Conservation (phyloP, 768 basidiomycete genomes). For the Pleurotus giganteus region DNA sequence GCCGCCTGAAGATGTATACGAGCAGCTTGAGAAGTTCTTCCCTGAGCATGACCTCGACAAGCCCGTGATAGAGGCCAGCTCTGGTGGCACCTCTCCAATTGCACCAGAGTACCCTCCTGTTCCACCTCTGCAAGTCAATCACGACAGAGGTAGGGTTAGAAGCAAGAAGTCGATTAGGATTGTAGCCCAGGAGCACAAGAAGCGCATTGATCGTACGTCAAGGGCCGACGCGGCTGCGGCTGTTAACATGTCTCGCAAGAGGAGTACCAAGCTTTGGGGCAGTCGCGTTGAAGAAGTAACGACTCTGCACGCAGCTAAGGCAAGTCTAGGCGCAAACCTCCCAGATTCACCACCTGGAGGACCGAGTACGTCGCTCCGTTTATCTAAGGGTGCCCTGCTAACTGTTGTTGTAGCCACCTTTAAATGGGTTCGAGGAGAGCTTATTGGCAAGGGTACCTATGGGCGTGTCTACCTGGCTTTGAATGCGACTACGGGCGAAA, state of each 20-base stretch:
- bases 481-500: constrained; percentile 95
- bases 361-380: constrained; percentile 53
- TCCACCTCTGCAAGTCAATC: constrained; percentile 28
- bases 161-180: constrained; percentile 91
- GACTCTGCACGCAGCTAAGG: constrained; percentile 56
- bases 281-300: constrained; percentile 92
- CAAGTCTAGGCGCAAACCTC: constrained; percentile 34
- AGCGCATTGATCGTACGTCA: constrained; percentile 67
- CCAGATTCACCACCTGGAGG: constrained; percentile 65
- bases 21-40: constrained; percentile 92
- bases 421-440: constrained; percentile 97
- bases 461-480: constrained; percentile 95
- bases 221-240: constrained; percentile 50
- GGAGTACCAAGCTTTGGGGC: constrained; percentile 96
- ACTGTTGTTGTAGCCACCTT: constrained; percentile 65
- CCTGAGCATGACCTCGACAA: constrained; percentile 95
- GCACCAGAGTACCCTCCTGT: constrained; percentile 48
- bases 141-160: constrained; percentile 43
- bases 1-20: constrained; percentile 88
- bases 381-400: background rate
- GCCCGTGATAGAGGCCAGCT: constrained; percentile 86
- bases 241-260: constrained; percentile 54
- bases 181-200: constrained; percentile 87
- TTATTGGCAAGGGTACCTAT: constrained; percentile 96
- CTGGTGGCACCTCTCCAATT: constrained; percentile 78